Evolutionary conservation across 1,139 yeast species (phyloP).

Genomic region (Insectozyma bohioensis): DNA sequence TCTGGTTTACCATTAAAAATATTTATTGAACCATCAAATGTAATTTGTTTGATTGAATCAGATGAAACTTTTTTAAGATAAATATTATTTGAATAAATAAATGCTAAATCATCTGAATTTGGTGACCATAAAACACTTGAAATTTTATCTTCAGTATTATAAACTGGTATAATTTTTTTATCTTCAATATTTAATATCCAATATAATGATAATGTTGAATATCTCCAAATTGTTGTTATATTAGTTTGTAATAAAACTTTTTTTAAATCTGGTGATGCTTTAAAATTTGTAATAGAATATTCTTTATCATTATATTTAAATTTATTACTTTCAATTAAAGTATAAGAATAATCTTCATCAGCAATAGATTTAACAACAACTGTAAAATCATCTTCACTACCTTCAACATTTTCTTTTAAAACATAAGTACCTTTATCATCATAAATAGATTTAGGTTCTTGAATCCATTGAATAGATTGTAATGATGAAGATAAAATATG

Average conservation of each 20-base stretch:
- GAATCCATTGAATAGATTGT: constrained; percentile 67
- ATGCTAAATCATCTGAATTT: constrained; percentile 61
- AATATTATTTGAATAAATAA: constrained; percentile 63
- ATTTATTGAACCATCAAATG: constrained; percentile 50
- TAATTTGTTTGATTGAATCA: constrained; percentile 32
- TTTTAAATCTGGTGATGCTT: constrained; percentile 64
- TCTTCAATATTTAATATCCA: constrained; percentile 49
- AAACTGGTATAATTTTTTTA: constrained; percentile 29
- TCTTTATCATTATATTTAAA: constrained; percentile 38
- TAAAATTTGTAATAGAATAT: constrained; percentile 52
- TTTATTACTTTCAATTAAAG: constrained; percentile 49
- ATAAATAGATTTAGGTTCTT: constrained; percentile 41
- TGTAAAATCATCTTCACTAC: constrained; percentile 31
- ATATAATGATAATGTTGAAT: constrained; percentile 65
- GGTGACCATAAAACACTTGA: constrained; percentile 79
- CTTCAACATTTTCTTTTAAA: constrained; percentile 29
- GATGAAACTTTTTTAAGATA: constrained; percentile 32
- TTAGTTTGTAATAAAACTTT: constrained; percentile 58
- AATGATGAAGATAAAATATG: constrained; percentile 50
- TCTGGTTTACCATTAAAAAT: constrained; percentile 59
- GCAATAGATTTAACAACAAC: constrained; percentile 45
- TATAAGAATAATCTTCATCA: constrained; percentile 44
- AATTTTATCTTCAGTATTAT: constrained; percentile 23
- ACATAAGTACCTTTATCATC: constrained; percentile 59
- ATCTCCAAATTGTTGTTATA: constrained; percentile 63